Base-by-base conservation (phyloP, 2,329 filamentous ascomycete species). In the Fusarium chaquense region DNA sequence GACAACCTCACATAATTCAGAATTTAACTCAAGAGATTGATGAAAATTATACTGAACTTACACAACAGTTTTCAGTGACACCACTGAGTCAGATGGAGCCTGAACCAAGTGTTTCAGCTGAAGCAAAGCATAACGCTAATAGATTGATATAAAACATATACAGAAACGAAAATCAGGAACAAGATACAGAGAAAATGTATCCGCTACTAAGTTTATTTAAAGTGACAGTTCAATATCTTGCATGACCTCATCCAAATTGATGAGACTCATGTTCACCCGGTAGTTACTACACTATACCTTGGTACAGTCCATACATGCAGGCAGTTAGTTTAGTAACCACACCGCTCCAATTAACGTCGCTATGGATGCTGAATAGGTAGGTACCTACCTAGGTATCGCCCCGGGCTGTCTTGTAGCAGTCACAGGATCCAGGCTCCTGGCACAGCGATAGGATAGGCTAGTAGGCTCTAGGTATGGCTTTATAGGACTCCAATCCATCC, bases 241-340 rank as follows among this genome's bases (percentile, higher is more conserved):
- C 33, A 74, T 74, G 72, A 71, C 72, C 72, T 74, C 72, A 74
- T 74, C 56, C 35, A 65, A 45, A 43, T 49, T 65, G 61, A 47
- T 65, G 61, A 47, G 45, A 46, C 54, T 64, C 41, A 65, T 67
- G 55, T 26, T 50, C 32, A n/a, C 22, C 18, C 36, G 22, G 22
- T 28, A 26, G 11, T 30, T 11, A 30, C 28, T 30, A 3, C 28
- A 30, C 28, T 10, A 9, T 30, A 12, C 28, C 28, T 30, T 11
- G n/a, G 36, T 26, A 26, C 22, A 26, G 41, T n/a, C n/a, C n/a
- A n/a, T 44, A 44, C 8, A 26, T 44, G 24, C n/a, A 32, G 28
- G 41, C 24, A 44, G 24, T 44, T n/a, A 35, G 15, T 20, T 20
- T 20, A 20, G 20, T 26, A 26, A 52, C 24, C 41, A 52, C 64